These are phyloP conservation scores for Escallonia rubra DNA, from an alignment of 129 eudicot genomes.

Conservation along the genomic window DNA sequence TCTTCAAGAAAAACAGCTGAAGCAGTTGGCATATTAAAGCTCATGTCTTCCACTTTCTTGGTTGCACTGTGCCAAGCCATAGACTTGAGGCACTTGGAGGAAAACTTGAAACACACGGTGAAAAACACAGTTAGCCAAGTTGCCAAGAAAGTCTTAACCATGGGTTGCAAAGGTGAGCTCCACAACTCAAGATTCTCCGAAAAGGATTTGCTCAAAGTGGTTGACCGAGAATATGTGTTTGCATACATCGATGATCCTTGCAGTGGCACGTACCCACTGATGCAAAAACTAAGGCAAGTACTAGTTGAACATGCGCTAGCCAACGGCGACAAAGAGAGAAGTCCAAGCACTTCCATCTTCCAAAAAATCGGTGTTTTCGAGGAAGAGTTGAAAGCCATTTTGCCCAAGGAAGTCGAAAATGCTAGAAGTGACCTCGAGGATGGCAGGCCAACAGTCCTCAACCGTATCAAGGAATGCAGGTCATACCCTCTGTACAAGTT, in stretches of 20 bases:
- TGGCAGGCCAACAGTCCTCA: slow-evolving; percentile 30
- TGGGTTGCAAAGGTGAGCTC: slow-evolving; percentile 38
- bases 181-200: slow-evolving; percentile 56
- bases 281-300: slow-evolving; percentile 67
- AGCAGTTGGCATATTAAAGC: slow-evolving; percentile 52
- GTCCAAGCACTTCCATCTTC: slow-evolving; percentile 43
- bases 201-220: slow-evolving; percentile 46
- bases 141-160: slow-evolving; percentile 44
- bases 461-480: slow-evolving; percentile 56
- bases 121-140: slow-evolving; percentile 49
- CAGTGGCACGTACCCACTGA: slow-evolving; percentile 42
- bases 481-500: slow-evolving; percentile 62
- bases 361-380: slow-evolving; percentile 58
- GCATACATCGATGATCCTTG: slow-evolving; percentile 63
- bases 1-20: slow-evolving; percentile 60
- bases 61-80: slow-evolving; percentile 70
- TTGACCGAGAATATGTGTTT: slow-evolving; percentile 56
- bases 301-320: slow-evolving; percentile 52
- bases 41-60: slow-evolving; percentile 59
- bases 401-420: slow-evolving; percentile 56
- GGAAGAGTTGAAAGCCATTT: slow-evolving; percentile 45
- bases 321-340: slow-evolving; percentile 34
- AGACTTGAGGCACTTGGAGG: slow-evolving; percentile 65
- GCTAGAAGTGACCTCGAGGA: slow-evolving; percentile 37
- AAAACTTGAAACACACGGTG: slow-evolving; percentile 44